Conservation (phyloP, 2,329 filamentous ascomycete genomes). For the Claviceps arundinis region DNA sequence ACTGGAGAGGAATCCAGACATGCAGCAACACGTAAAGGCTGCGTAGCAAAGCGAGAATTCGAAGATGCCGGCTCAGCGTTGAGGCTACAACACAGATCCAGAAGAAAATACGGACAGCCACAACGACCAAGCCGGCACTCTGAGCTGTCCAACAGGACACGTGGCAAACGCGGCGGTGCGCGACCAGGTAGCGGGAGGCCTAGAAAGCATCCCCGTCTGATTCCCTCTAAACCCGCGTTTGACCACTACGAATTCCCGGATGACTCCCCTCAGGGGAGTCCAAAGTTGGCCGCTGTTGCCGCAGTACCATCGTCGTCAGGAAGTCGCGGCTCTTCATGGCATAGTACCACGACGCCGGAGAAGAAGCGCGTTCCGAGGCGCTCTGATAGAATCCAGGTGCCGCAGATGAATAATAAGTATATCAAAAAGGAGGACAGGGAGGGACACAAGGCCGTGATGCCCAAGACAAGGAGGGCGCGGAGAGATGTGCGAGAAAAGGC, state of each 20-base stretch:
- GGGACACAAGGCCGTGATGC: background rate
- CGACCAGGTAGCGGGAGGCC: constrained; percentile 25
- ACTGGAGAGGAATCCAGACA: constrained; percentile 14
- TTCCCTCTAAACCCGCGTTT: constrained; percentile 5
- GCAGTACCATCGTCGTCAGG: background rate
- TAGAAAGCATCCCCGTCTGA: constrained; percentile 23
- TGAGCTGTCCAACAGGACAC: constrained; percentile 19
- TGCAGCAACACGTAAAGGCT: constrained; percentile 9
- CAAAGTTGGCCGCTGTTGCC: background rate
- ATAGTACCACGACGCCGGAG: background rate
- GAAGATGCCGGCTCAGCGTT: constrained; percentile 12
- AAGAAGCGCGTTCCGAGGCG: background rate
- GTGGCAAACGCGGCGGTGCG: constrained; percentile 24
- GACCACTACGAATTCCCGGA: background rate
- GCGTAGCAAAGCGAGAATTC: constrained; percentile 13
- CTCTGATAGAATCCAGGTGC: constrained; percentile 4
- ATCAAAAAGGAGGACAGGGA: constrained; percentile 6
- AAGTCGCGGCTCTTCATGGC: background rate
- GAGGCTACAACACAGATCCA: constrained; percentile 15
- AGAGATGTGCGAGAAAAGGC: constrained; percentile 1
- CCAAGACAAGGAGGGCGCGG: background rate
- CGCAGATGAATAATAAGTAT: constrained; percentile 18
- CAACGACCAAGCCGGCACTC: constrained; percentile 7
- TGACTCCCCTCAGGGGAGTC: background rate
- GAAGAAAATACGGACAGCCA: constrained; percentile 5